Conservation (phyloP, 352 stramenopile genomes). For the Phytophthora idaei region DNA sequence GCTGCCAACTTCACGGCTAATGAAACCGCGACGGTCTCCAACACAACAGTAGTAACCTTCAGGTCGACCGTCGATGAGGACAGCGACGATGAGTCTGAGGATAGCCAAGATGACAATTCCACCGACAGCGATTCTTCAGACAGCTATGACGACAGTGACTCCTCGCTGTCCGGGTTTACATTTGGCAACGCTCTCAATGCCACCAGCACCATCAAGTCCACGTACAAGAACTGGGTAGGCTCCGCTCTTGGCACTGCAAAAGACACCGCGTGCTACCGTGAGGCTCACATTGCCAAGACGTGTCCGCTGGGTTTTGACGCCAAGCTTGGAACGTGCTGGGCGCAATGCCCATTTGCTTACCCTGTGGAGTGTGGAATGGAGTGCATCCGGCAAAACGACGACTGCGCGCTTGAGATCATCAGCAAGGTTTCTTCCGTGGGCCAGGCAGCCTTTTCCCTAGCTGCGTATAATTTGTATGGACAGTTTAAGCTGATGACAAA, state of each 20-base stretch:
- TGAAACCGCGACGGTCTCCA: slow-evolving; percentile 3
- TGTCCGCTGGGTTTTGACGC: slow-evolving; percentile 39
- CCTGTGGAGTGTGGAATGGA: slow-evolving; percentile 49
- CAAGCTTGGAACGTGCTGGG: slow-evolving; percentile 45
- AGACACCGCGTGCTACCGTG: slow-evolving; percentile 42
- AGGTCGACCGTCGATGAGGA: slow-evolving; percentile 11
- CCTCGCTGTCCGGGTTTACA: slow-evolving; percentile 6
- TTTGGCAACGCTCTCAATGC: slow-evolving; percentile 21
- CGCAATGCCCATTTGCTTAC: slow-evolving; percentile 43
- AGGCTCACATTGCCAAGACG: slow-evolving; percentile 37
- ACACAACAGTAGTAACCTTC: slow-evolving; percentile 1
- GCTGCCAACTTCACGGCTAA: slow-evolving; percentile 18
- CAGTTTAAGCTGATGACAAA: slow-evolving; percentile 39
- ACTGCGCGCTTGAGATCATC: slow-evolving; percentile 43
- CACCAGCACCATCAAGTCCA: slow-evolving; percentile 37
- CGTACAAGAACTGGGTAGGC: slow-evolving; percentile 45
- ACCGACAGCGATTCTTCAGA: slow-evolving; percentile 14
- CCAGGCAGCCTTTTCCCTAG: slow-evolving; percentile 33
- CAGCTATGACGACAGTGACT: slow-evolving; percentile 11
- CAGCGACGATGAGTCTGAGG: slow-evolving; percentile 26
- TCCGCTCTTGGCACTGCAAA: slow-evolving; percentile 18
- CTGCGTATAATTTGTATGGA: slow-evolving; percentile 33
- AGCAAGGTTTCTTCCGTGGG: slow-evolving; percentile 36
- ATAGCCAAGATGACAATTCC: slow-evolving; percentile 16
- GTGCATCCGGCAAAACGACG: slow-evolving; percentile 52